Evolutionary conservation across 169 alveolate species (phyloP).

Genomic region (Plasmodium gonderi): DNA sequence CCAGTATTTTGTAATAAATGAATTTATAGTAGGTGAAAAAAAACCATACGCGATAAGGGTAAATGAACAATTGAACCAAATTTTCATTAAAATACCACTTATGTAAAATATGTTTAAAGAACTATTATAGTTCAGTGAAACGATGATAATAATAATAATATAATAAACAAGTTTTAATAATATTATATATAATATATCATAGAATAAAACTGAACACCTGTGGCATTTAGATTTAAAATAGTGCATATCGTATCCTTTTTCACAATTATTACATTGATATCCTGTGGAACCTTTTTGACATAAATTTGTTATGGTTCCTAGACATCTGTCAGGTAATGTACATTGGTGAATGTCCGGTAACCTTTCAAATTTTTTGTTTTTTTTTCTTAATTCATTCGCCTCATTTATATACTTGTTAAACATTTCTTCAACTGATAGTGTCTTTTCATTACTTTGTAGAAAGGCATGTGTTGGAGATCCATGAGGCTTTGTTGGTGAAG

Average conservation of each 20-base stretch:
- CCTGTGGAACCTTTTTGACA: conserved; percentile 84
- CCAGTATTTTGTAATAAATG: conserved; percentile 58
- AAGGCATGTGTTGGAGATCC: not conserved
- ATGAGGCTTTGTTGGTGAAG: not conserved
- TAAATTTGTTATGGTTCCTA: conserved; percentile 71
- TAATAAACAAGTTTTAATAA: conserved; percentile 53
- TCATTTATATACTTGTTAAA: conserved; percentile 33
- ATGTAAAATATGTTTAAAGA: conserved; percentile 36
- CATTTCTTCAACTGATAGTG: conserved; percentile 13
- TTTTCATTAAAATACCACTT: conserved; percentile 69
- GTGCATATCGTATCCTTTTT: conserved; percentile 75
- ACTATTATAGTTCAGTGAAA: conserved; percentile 46
- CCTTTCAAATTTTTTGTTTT: conserved; percentile 67
- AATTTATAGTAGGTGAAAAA: conserved; percentile 27
- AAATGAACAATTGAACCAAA: conserved; percentile 68
- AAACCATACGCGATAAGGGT: conserved; percentile 57
- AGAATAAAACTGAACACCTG: conserved; percentile 67
- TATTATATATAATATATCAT: conserved; percentile 43
- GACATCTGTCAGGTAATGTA: conserved; percentile 78
- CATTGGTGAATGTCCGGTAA: conserved; percentile 81
- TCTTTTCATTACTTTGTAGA: conserved; percentile 14
- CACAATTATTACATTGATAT: conserved; percentile 82
- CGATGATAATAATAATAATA: conserved; percentile 49
- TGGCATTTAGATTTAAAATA: conserved; percentile 79
- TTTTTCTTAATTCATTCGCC: conserved; percentile 65